Evolutionary conservation across 192 early-diverging fungal species (phyloP).

Genomic region (Gonapodya sp.): DNA sequence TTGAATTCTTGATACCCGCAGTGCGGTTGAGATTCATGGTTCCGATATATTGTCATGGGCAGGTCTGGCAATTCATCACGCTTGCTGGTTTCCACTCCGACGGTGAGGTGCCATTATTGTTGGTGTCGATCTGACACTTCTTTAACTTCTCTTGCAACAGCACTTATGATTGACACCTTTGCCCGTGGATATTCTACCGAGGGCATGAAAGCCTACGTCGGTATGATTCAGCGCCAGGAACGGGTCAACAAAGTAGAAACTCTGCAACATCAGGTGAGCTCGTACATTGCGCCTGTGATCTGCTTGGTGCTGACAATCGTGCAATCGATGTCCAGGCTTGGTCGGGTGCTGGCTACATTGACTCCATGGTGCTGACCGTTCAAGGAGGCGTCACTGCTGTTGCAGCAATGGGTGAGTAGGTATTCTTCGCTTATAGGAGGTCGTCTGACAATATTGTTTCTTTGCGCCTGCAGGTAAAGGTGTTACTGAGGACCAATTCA

Average conservation of each 20-base stretch:
- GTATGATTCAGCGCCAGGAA: conserved; percentile 86
- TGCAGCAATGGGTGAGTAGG: conserved; percentile 77
- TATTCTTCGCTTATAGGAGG: not conserved
- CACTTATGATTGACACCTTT: conserved; percentile 73
- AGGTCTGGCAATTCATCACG: conserved; percentile 98
- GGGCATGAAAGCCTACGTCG: conserved; percentile 93
- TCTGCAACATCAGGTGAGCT: conserved; percentile 71
- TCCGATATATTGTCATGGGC: conserved; percentile 44
- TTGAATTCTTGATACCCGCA: not conserved
- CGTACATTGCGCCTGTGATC: not conserved
- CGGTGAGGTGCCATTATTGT: not conserved
- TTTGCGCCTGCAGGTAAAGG: conserved; percentile 23
- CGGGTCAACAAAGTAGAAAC: conserved; percentile 82
- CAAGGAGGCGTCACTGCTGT: conserved; percentile 87
- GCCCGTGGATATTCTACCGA: conserved; percentile 73
- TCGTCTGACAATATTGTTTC: not conserved
- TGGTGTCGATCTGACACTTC: not conserved
- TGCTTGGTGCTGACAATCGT: too few species aligned
- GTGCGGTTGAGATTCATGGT: not conserved
- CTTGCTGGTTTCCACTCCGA: conserved; percentile 53
- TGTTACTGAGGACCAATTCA: conserved; percentile 76
- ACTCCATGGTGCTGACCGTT: conserved; percentile 84
- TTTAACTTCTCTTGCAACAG: conserved; percentile 70
- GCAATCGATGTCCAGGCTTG: conserved; percentile 29
- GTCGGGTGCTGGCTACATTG: conserved; percentile 86